These are phyloP conservation scores for Neodidymelliopsis sp. DNA, from an alignment of 2,329 filamentous ascomycete species.

Conservation along the genomic window DNA sequence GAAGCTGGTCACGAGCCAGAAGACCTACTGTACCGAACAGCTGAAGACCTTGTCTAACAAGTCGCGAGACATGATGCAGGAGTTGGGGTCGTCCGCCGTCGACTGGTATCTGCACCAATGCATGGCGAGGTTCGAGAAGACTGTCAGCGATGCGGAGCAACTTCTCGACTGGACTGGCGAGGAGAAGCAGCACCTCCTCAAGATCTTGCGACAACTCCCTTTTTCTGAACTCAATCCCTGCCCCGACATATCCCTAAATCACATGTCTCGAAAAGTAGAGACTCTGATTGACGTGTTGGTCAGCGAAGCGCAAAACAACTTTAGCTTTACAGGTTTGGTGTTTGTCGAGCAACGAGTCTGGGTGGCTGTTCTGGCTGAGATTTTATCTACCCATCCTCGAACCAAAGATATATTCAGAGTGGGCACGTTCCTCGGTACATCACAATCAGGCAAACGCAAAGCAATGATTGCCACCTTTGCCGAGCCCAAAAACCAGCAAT, in stretches of 20 bases:
- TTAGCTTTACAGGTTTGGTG: constrained; percentile 52
- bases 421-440: constrained; percentile 64
- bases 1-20: constrained; percentile 37
- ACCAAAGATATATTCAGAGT: constrained; percentile 47
- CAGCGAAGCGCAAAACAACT: constrained; percentile 34
- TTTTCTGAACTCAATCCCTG: constrained; percentile 1
- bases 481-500: constrained; percentile 56
- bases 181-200: constrained; percentile 48
- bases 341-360: constrained; percentile 57
- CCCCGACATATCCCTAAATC: constrained; percentile 22
- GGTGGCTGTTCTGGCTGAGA: constrained; percentile 52
- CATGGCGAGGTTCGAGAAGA: constrained; percentile 37
- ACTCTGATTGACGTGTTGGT: constrained; percentile 48
- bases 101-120: constrained; percentile 52
- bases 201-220: constrained; percentile 28
- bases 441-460: constrained; percentile 50
- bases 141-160: constrained; percentile 26
- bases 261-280: constrained; percentile 47
- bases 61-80: constrained; percentile 42
- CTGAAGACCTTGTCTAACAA: constrained; percentile 45
- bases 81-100: constrained; percentile 49
- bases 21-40: constrained; percentile 52
- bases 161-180: constrained; percentile 41
- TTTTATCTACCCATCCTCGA: constrained; percentile 44
- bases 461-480: constrained; percentile 59